phyloP scores from a whole-genome alignment of 495 filamentous ascomycete species.

The Pseudoneurospora amorphoporcata region DNA sequence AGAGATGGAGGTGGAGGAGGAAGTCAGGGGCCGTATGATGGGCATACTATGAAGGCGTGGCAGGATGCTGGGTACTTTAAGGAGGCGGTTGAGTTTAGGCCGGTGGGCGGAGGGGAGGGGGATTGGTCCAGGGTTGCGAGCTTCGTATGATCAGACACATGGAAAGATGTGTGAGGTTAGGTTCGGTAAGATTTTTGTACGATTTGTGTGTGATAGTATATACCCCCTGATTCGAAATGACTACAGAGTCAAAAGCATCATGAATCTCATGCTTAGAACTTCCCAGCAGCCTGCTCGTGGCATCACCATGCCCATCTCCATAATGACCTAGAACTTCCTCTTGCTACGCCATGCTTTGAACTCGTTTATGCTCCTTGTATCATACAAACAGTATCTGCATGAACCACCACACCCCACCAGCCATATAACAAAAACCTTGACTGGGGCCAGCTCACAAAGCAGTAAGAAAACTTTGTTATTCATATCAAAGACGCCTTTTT shows the following conservation, averaged over 20 bases:
- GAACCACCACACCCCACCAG: neutral
- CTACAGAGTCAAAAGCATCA: neutral
- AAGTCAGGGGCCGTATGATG: slow-evolving; percentile 80
- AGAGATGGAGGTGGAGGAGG: slow-evolving; percentile 67
- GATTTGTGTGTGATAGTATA: neutral
- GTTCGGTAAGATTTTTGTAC: neutral
- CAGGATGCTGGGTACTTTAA: slow-evolving; percentile 86
- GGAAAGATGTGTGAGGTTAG: neutral
- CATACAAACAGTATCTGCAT: neutral
- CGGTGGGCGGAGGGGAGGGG: slow-evolving; percentile 40
- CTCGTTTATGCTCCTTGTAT: neutral
- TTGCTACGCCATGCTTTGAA: neutral
- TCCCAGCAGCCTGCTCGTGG: neutral
- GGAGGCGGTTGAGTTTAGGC: slow-evolving; percentile 81
- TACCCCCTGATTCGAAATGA: neutral
- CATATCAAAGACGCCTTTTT: neutral
- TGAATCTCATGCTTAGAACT: neutral
- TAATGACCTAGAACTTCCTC: neutral
- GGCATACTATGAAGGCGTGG: slow-evolving; percentile 77
- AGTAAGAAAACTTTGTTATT: neutral
- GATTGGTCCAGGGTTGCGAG: slow-evolving; percentile 51
- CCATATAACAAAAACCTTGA: neutral
- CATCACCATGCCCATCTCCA: neutral
- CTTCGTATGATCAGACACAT: slow-evolving; percentile 43
- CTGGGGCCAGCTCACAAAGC: neutral